These are phyloP conservation scores for Aspergillus neoniger DNA, from an alignment of 2,329 filamentous ascomycete species.

Conservation along the genomic window DNA sequence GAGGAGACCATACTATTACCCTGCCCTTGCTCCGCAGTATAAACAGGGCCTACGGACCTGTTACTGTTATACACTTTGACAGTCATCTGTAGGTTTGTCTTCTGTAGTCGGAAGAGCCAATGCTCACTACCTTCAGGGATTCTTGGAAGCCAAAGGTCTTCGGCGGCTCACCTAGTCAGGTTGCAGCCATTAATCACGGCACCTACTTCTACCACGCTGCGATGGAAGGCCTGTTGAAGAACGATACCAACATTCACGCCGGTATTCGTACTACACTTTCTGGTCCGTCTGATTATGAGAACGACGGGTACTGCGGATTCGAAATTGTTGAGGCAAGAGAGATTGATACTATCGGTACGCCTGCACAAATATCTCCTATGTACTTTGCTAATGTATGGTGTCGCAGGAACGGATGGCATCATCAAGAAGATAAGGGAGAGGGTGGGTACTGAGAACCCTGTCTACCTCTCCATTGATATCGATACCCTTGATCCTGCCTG, in stretches of 20 bases:
- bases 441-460: slow-evolving; percentile 71
- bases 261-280: slow-evolving; percentile 82
- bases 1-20: slow-evolving; percentile 50
- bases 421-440: slow-evolving; percentile 74
- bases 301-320: slow-evolving; percentile 83
- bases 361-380: neutral
- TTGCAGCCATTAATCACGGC: slow-evolving; percentile 79
- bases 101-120: neutral
- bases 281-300: slow-evolving; percentile 78
- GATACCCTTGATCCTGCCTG: slow-evolving; percentile 84
- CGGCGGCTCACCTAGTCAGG: slow-evolving; percentile 74
- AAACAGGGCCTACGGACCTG: slow-evolving; percentile 67
- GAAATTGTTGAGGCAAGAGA: slow-evolving; percentile 76
- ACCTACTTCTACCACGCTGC: slow-evolving; percentile 86
- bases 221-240: slow-evolving; percentile 74
- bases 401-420: slow-evolving; percentile 64
- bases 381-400: neutral
- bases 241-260: slow-evolving; percentile 84
- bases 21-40: slow-evolving; percentile 57
- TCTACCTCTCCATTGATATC: slow-evolving; percentile 84
- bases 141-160: slow-evolving; percentile 83
- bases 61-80: slow-evolving; percentile 66
- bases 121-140: slow-evolving; percentile 34
- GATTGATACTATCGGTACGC: slow-evolving; percentile 63
- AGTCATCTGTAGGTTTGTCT: slow-evolving; percentile 52